These are phyloP conservation scores for Kazachstania viticola DNA, from an alignment of 805 yeast species.

Conservation along the genomic window DNA sequence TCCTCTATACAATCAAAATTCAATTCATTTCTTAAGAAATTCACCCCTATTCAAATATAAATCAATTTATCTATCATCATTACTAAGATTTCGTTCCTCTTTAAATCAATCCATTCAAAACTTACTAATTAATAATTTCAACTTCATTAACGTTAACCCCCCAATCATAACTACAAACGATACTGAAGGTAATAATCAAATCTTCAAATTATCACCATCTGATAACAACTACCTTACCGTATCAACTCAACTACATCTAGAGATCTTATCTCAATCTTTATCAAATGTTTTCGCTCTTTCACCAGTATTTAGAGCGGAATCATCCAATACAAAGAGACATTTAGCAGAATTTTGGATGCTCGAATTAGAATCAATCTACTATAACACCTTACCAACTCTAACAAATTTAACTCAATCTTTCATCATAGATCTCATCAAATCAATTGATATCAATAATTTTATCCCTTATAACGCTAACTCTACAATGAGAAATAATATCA, in stretches of 20 bases:
- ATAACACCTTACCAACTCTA: slow-evolving; percentile 51
- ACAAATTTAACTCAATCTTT: slow-evolving; percentile 45
- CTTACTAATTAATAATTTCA: slow-evolving; percentile 36
- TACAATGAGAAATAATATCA: slow-evolving; percentile 17
- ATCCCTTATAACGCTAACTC: slow-evolving; percentile 27
- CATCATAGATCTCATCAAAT: background rate
- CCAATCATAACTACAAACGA: slow-evolving; percentile 84
- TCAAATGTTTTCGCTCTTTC: slow-evolving; percentile 77
- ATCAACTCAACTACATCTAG: slow-evolving; percentile 85
- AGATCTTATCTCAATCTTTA: slow-evolving; percentile 62
- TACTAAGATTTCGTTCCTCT: slow-evolving; percentile 62
- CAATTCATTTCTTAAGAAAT: slow-evolving; percentile 54
- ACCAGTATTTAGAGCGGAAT: slow-evolving; percentile 92
- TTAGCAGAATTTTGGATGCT: slow-evolving; percentile 96
- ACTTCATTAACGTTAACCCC: slow-evolving; percentile 66
- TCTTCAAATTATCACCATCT: slow-evolving; percentile 42
- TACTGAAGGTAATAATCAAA: slow-evolving; percentile 97
- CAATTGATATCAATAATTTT: background rate
- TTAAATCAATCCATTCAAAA: slow-evolving; percentile 41
- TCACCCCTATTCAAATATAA: slow-evolving; percentile 73
- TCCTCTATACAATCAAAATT: slow-evolving; percentile 70
- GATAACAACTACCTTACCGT: slow-evolving; percentile 58
- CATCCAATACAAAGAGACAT: slow-evolving; percentile 83
- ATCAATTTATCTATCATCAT: slow-evolving; percentile 49
- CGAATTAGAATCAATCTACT: slow-evolving; percentile 84